Conservation (phyloP, 495 filamentous ascomycete genomes). For the Usnea hakonensis region DNA sequence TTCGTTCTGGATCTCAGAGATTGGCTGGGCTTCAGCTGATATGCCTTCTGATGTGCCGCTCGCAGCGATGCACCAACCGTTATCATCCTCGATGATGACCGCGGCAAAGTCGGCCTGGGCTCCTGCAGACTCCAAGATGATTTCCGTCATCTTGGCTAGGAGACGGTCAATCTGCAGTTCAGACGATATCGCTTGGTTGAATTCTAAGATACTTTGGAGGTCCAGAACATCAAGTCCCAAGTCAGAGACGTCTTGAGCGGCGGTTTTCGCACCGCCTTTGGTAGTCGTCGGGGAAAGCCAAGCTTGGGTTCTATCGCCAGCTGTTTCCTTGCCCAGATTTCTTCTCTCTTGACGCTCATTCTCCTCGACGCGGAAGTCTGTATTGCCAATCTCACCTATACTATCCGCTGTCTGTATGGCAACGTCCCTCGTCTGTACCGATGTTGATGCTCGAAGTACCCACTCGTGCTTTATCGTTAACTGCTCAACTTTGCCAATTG, state of each 20-base stretch:
- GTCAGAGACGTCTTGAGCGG: constrained; percentile 15
- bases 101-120: constrained; percentile 68
- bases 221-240: constrained; percentile 66
- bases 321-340: constrained; percentile 40
- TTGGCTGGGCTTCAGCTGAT: constrained; percentile 42
- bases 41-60: constrained; percentile 49
- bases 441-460: constrained; percentile 58
- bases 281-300: constrained; percentile 42
- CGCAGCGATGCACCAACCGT: constrained; percentile 69
- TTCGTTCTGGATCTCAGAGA: constrained; percentile 54
- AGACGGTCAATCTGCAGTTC: constrained; percentile 79
- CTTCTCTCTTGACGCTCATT: constrained; percentile 42
- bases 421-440: constrained; percentile 55
- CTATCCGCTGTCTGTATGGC: constrained; percentile 64
- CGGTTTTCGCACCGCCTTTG: background rate
- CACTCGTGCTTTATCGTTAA: constrained; percentile 34
- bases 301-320: constrained; percentile 55
- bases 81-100: constrained; percentile 65
- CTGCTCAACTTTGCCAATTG: constrained; percentile 54
- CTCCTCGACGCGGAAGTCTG: constrained; percentile 49
- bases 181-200: constrained; percentile 83
- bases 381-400: constrained; percentile 35
- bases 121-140: constrained; percentile 79
- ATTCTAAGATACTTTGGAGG: constrained; percentile 75
- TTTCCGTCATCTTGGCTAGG: constrained; percentile 80